Conservation (phyloP, 1,284 basidiomycete species). For the Trametes sp. region DNA sequence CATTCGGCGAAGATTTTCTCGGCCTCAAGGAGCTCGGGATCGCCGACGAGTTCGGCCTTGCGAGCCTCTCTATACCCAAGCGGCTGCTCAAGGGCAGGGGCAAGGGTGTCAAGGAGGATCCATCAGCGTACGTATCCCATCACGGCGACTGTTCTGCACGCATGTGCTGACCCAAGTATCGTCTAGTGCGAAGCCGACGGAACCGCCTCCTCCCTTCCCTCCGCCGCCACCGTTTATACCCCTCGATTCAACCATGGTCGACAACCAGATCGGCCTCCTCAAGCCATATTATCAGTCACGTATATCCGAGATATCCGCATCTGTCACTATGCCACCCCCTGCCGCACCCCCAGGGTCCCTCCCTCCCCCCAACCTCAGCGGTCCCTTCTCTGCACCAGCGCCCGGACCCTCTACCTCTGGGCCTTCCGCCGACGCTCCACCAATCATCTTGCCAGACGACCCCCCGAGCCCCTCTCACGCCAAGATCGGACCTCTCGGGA, state of each 20-base stretch:
- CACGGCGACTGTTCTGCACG: neutral
- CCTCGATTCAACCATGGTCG: constrained; percentile 68
- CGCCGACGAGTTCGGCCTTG: constrained; percentile 86
- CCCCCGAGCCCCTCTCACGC: constrained; percentile 58
- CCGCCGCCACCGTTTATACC: constrained; percentile 84
- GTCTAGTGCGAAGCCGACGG: constrained; percentile 64
- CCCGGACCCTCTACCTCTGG: neutral
- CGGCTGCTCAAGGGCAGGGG: constrained; percentile 79
- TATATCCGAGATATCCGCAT: constrained; percentile 52
- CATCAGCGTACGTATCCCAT: constrained; percentile 54
- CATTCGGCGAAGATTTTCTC: constrained; percentile 93
- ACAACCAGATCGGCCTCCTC: constrained; percentile 87
- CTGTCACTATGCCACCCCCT: constrained; percentile 13
- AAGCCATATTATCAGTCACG: constrained; percentile 77
- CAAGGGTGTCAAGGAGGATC: constrained; percentile 46
- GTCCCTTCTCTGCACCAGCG: neutral
- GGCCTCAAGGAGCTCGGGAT: constrained; percentile 91
- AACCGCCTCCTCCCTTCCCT: constrained; percentile 87
- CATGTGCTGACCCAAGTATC: constrained; percentile 13
- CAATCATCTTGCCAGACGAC: constrained; percentile 66
- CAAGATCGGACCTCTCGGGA: constrained; percentile 80
- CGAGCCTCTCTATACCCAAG: constrained; percentile 81
- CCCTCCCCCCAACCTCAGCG: constrained; percentile 12
- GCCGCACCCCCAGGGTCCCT: constrained; percentile 26
- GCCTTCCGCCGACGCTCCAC: constrained; percentile 33